Conservation (phyloP, 129 eudicot genomes). For the Chrysanthemum seticuspe region DNA sequence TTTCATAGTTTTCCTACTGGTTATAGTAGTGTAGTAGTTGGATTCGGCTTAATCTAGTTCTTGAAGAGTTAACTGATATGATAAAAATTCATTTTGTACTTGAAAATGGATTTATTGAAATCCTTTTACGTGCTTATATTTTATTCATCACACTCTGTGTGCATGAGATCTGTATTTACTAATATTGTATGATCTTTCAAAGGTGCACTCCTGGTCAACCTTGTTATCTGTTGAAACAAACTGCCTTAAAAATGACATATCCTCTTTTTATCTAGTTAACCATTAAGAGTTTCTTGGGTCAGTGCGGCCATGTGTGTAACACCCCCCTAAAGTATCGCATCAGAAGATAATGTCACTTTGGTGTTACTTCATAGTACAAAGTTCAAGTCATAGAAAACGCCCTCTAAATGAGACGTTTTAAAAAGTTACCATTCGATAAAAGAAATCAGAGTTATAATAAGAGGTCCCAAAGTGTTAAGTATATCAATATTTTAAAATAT, state of each 20-base stretch:
- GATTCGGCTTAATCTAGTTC: conserved; percentile 8
- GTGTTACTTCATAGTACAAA: no score
- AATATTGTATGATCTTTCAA: neutral
- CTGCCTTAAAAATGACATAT: neutral
- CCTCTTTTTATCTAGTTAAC: neutral
- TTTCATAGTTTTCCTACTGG: conserved; percentile 31
- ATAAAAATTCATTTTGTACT: conserved; percentile 16
- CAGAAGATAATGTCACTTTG: no score
- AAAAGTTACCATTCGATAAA: no score
- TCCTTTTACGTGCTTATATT: conserved; percentile 19
- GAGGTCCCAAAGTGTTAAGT: no score
- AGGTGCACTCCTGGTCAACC: neutral
- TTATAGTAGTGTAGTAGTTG: conserved; percentile 23
- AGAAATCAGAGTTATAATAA: no score
- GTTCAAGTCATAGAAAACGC: no score
- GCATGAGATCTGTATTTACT: neutral
- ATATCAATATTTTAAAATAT: no score
- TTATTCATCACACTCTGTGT: neutral
- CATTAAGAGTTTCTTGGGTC: no score
- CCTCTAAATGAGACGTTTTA: no score
- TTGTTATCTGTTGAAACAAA: neutral
- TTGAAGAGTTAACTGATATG: conserved; percentile 12
- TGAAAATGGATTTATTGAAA: conserved; percentile 30
- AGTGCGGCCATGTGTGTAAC: no score
- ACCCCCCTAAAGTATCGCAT: no score